Evolutionary conservation across 257 asterid genomes (phyloP), one percentile per base, ranked within the genome.

Genomic region (Petunia axillaris): DNA sequence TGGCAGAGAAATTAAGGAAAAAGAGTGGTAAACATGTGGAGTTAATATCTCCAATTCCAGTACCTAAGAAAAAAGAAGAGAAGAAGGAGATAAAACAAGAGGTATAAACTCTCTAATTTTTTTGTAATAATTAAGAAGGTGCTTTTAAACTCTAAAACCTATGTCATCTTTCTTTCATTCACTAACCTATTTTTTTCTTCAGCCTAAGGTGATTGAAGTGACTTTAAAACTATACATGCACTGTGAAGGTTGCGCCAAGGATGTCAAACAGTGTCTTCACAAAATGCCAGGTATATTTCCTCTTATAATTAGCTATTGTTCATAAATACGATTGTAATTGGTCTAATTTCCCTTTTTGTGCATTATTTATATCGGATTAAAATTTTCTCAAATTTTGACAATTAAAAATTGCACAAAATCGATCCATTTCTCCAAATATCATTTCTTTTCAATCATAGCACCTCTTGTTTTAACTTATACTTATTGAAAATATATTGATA

Each of bases 191-290:
- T 10, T 53, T 65, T 50, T 48, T 5, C 3, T 38, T 3, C 81
- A 88, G 90, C 86, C 83, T 8, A 73, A 86, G 54, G 84, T 88
- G 84, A 67, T 82, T 38, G 98, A 90, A 81, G 88, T 87, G 13
- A 83, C 85, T 25, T 52, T 92, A 81, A 91, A 94, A 83, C 52
- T 91, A 1, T 79, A 89, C 41, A 62, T 92, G 9, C 95, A 91
- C 62, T 94, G 98, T 81, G 91, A 86, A 81, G 85, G 94, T 0
- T 94, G 98, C 84, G 92, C 86, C 3, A 90, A 86, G 75, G 94
- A 91, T 60, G 91, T 90, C 78, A 89, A 91, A 84, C 76, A 70
- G 5, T 84, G 89, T 40, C 84, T 94, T 73, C 92, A 81, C 66
- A 84, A 91, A 46, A 86, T 94, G 91, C 84, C 87, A 85, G 98